A percentile compares a stretch with the other conserved stretches of the same genome.
Evolutionary conservation across 2,329 filamentous ascomycete species (phyloP).

Genomic region (Fusarium austroafricanum): DNA sequence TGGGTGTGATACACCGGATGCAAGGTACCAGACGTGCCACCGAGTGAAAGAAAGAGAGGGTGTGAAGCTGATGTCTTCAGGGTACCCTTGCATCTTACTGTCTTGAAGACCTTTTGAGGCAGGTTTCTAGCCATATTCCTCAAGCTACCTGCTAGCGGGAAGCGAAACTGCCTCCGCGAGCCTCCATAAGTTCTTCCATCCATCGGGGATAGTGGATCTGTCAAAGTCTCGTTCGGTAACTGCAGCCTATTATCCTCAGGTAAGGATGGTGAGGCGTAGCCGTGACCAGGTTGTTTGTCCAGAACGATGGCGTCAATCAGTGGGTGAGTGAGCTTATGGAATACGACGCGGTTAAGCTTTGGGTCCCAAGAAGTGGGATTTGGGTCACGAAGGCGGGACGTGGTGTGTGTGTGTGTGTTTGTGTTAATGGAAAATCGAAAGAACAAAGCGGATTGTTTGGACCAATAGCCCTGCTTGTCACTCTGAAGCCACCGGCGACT

Average conservation of each 20-base stretch:
- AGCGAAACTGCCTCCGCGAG: conserved; percentile 35
- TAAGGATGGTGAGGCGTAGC: conserved; percentile 21
- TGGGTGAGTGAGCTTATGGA: neutral
- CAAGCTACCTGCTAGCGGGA: conserved; percentile 17
- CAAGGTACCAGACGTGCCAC: conserved; percentile 40
- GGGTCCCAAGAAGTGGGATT: conserved; percentile 2
- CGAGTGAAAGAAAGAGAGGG: conserved; percentile 20
- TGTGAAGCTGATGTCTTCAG: conserved; percentile 31
- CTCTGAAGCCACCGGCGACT: conserved; percentile 1
- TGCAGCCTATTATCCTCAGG: conserved; percentile 7
- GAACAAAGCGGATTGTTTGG: conserved; percentile 1
- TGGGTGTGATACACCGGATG: conserved; percentile 37
- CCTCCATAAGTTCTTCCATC: conserved; percentile 12
- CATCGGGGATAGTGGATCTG: conserved; percentile 10
- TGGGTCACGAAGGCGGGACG: neutral
- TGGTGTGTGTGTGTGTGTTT: neutral
- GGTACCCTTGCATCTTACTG: conserved; percentile 27
- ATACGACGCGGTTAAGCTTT: neutral
- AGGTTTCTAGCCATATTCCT: conserved; percentile 24
- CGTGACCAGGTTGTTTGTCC: conserved; percentile 23
- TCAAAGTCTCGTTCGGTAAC: conserved; percentile 26
- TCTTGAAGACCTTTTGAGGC: conserved; percentile 25
- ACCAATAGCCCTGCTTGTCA: neutral
- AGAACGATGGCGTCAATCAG: conserved; percentile 11
- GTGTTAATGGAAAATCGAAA: neutral